Percentiles rank a stretch among this genome's conserved stretches.
phyloP scores from a whole-genome alignment of 1,139 yeast genomes.

The Suhomyces wounanorum region DNA sequence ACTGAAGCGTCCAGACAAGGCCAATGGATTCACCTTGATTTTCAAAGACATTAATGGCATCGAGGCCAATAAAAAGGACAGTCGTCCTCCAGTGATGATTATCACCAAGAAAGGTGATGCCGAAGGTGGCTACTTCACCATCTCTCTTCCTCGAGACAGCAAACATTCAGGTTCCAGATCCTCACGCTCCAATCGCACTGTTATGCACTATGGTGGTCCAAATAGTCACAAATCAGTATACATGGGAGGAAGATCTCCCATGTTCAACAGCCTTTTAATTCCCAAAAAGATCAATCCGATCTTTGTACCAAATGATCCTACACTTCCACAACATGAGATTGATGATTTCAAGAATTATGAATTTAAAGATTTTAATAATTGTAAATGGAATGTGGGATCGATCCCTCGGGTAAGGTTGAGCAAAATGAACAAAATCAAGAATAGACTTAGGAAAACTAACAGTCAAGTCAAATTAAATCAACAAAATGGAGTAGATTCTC shows the following conservation, averaged over 20 bases:
- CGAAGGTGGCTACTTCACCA: slow-evolving; percentile 36
- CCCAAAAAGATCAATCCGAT: slow-evolving; percentile 28
- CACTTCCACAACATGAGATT: slow-evolving; percentile 1
- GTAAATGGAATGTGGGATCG: slow-evolving; percentile 48
- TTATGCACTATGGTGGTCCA: slow-evolving; percentile 11
- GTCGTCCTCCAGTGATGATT: slow-evolving; percentile 30
- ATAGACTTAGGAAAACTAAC: slow-evolving; percentile 10
- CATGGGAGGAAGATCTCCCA: slow-evolving; percentile 8
- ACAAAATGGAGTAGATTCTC: slow-evolving; percentile 4
- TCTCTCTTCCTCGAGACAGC: slow-evolving; percentile 22
- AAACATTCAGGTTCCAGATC: neutral
- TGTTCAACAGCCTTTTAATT: slow-evolving; percentile 31
- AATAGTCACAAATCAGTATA: slow-evolving; percentile 7
- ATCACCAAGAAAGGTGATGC: slow-evolving; percentile 29
- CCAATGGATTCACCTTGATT: slow-evolving; percentile 32
- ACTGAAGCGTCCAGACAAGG: slow-evolving; percentile 13
- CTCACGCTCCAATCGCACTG: neutral
- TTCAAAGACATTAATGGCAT: slow-evolving; percentile 36
- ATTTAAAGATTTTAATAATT: slow-evolving; percentile 29
- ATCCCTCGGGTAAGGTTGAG: slow-evolving; percentile 38
- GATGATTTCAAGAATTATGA: slow-evolving; percentile 31
- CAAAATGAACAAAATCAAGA: slow-evolving; percentile 16
- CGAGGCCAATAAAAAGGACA: slow-evolving; percentile 20
- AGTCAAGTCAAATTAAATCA: slow-evolving; percentile 9
- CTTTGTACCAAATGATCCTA: slow-evolving; percentile 23